Percentiles rank a stretch among this genome's conserved stretches.
Conservation (phyloP, 345 rosid genomes). For the Alliaria petiolata region DNA sequence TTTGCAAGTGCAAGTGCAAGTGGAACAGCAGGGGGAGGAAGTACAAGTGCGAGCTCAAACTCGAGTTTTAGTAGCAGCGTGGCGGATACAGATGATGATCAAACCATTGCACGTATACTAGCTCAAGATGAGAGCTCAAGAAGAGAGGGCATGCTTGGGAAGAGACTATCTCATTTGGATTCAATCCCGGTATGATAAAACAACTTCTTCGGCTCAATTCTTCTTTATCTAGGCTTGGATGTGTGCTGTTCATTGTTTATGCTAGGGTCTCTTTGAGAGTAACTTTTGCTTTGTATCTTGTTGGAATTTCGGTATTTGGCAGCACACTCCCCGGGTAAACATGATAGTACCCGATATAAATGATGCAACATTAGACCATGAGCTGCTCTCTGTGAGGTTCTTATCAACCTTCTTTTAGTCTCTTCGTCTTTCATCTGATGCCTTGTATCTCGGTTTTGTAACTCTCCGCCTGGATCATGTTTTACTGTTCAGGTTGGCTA, state of each 20-base stretch:
- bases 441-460: not conserved
- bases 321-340: slow-evolving; percentile 91
- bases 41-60: slow-evolving; percentile 74
- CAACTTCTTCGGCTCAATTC: not conserved
- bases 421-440: no score
- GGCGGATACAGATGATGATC: slow-evolving; percentile 83
- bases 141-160: slow-evolving; percentile 57
- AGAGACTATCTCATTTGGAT: slow-evolving; percentile 80
- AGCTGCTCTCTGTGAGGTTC: slow-evolving; percentile 85
- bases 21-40: slow-evolving; percentile 26
- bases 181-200: slow-evolving; percentile 71
- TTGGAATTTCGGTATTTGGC: slow-evolving; percentile 31
- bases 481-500: slow-evolving; percentile 52
- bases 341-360: slow-evolving; percentile 71
- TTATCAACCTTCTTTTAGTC: no score
- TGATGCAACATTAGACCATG: slow-evolving; percentile 90
- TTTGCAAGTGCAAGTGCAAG: slow-evolving; percentile 32
- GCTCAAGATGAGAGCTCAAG: slow-evolving; percentile 57
- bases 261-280: no score
- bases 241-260: not conserved
- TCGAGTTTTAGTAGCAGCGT: slow-evolving; percentile 77
- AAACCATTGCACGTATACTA: slow-evolving; percentile 66
- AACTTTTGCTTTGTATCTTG: not conserved
- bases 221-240: not conserved
- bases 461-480: slow-evolving; percentile 3